phyloP scores from a whole-genome alignment of 345 rosid genomes.

The Microcos paniculata region DNA sequence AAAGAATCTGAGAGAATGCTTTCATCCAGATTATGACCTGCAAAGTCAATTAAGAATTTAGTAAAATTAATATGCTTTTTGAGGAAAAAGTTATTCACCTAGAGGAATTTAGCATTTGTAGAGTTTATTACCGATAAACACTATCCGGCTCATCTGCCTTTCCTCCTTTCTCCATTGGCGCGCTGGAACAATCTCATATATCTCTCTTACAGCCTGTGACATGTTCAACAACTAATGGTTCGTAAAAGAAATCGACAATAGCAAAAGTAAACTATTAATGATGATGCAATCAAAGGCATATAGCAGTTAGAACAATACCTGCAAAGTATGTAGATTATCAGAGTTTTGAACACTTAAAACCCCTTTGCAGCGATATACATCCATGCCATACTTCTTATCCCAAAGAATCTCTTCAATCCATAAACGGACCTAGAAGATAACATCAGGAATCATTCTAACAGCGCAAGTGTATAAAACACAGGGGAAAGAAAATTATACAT shows the following conservation, averaged over 20 bases:
- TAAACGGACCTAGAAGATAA: slow-evolving; percentile 48
- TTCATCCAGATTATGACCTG: slow-evolving; percentile 82
- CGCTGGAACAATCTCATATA: slow-evolving; percentile 82
- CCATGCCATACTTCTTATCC: slow-evolving; percentile 80
- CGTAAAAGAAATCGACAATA: background rate
- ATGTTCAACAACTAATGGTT: slow-evolving; percentile 17
- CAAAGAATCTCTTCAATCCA: slow-evolving; percentile 96
- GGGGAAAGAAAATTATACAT: background rate
- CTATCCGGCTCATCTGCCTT: slow-evolving; percentile 56
- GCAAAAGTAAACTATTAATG: slow-evolving; percentile 7
- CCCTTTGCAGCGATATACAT: slow-evolving; percentile 93
- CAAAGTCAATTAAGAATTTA: slow-evolving; percentile 8
- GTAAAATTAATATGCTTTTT: background rate
- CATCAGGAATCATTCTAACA: background rate
- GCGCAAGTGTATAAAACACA: background rate
- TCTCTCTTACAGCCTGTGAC: slow-evolving; percentile 87
- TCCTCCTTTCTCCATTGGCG: slow-evolving; percentile 76
- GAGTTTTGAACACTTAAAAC: slow-evolving; percentile 64
- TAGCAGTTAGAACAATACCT: slow-evolving; percentile 47
- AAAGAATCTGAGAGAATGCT: slow-evolving; percentile 52
- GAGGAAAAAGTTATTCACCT: background rate
- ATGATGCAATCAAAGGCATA: slow-evolving; percentile 3
- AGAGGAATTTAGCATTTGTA: background rate
- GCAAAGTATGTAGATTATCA: slow-evolving; percentile 79
- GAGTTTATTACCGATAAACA: slow-evolving; percentile 67